phyloP scores from a whole-genome alignment of 2,329 filamentous ascomycete genomes.

The Fusarium sp. region DNA sequence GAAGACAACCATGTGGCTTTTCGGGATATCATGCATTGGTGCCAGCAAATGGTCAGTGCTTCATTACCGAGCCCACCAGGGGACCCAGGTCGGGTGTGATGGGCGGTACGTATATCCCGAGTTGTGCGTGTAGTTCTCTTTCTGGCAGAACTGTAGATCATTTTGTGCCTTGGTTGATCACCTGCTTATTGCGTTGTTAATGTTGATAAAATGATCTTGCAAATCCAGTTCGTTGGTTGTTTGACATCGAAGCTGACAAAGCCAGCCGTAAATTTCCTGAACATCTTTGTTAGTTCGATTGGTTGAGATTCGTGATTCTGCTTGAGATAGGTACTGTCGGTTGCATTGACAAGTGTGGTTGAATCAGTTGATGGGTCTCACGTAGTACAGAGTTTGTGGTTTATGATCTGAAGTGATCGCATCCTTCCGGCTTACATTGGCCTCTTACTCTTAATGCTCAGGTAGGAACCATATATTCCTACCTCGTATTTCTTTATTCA shows the following conservation, averaged over 20 bases:
- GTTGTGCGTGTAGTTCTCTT: slow-evolving; percentile 24
- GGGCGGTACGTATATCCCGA: slow-evolving; percentile 17
- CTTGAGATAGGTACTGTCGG: neutral
- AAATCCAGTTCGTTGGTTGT: neutral
- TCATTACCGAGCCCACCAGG: slow-evolving; percentile 37
- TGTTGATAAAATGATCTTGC: neutral
- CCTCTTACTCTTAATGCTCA: neutral
- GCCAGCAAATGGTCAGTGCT: slow-evolving; percentile 43
- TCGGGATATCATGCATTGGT: slow-evolving; percentile 36
- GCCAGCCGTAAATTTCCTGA: neutral
- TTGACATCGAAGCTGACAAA: neutral
- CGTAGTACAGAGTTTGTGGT: neutral
- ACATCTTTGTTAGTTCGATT: slow-evolving; percentile 1
- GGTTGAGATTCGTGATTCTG: neutral
- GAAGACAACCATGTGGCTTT: slow-evolving; percentile 39
- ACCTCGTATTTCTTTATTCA: neutral
- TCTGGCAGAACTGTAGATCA: slow-evolving; percentile 36
- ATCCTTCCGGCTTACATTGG: neutral
- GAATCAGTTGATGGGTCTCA: neutral
- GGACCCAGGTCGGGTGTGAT: slow-evolving; percentile 27
- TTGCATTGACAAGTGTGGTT: neutral
- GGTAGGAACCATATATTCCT: neutral
- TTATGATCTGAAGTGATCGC: neutral
- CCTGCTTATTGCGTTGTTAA: neutral
- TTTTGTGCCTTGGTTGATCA: slow-evolving; percentile 14